These are phyloP conservation scores for Malassezia caprae DNA, from an alignment of 1,284 basidiomycete species.

Conservation along the genomic window DNA sequence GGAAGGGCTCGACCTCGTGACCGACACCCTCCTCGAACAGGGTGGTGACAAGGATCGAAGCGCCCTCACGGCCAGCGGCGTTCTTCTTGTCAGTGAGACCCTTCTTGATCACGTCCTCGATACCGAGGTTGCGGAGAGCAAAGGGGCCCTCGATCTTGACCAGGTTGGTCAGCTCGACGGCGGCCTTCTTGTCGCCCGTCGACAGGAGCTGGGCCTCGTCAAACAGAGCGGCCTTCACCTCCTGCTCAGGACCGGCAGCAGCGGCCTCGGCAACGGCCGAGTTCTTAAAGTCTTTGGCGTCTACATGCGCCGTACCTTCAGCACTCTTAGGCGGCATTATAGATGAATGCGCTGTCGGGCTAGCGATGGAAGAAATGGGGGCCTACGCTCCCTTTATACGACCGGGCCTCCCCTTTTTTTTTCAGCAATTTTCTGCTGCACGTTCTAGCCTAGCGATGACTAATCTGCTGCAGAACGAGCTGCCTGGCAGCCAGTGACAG, in stretches of 20 bases:
- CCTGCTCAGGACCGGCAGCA: conserved; percentile 36
- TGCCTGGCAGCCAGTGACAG: neutral
- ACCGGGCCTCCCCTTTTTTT: conserved; percentile 12
- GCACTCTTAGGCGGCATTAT: conserved; percentile 13
- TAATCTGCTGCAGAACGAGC: conserved; percentile 5
- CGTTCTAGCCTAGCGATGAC: conserved; percentile 13
- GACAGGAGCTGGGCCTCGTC: conserved; percentile 49
- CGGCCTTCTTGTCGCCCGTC: conserved; percentile 49
- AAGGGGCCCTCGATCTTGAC: conserved; percentile 63
- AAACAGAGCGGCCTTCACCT: conserved; percentile 49
- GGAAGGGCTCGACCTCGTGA: conserved; percentile 78
- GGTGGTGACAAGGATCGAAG: conserved; percentile 55
- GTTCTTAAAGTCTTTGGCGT: conserved; percentile 41
- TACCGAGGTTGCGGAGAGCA: conserved; percentile 65
- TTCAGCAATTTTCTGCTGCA: conserved; percentile 6
- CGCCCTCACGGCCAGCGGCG: conserved; percentile 69
- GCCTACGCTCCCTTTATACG: conserved; percentile 13
- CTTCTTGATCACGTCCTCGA: conserved; percentile 71
- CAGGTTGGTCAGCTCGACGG: conserved; percentile 50
- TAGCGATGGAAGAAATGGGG: conserved; percentile 1
- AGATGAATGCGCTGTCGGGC: neutral
- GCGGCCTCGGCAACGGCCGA: conserved; percentile 44
- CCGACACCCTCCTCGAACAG: conserved; percentile 67
- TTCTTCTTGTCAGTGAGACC: conserved; percentile 57
- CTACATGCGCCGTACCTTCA: conserved; percentile 42